Evolutionary conservation across 2,329 filamentous ascomycete genomes (phyloP).

Genomic region (Cladophialophora yegresii): DNA sequence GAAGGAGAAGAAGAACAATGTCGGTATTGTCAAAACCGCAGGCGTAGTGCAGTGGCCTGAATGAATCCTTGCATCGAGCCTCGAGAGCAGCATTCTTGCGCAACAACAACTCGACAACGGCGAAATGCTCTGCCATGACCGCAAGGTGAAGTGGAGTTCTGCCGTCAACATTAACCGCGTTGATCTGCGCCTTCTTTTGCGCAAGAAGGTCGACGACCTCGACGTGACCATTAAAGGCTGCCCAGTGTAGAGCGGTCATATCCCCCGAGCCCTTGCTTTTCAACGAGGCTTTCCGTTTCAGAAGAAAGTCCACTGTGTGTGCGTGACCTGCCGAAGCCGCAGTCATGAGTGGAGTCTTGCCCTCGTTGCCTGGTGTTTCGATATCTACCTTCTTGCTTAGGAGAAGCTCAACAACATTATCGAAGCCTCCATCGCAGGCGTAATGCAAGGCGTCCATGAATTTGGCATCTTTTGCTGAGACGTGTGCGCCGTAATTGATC

Average conservation of each 20-base stretch:
- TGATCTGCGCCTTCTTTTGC: conserved; percentile 10
- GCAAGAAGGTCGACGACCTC: conserved; percentile 9
- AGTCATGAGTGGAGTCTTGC: conserved; percentile 5
- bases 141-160: conserved; percentile 6
- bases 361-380: conserved; percentile 8
- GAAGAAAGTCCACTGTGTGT: conserved; percentile 3
- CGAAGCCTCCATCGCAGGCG: conserved; percentile 2
- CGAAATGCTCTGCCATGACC: conserved; percentile 3
- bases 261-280: conserved; percentile 2
- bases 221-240: conserved; percentile 2
- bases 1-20: conserved; percentile 3
- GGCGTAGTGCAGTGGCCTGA: conserved; percentile 3
- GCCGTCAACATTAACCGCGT: conserved; percentile 2
- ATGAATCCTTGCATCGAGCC: conserved; percentile 1
- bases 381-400: not conserved
- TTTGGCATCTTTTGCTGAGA: conserved; percentile 2
- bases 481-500: not conserved
- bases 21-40: conserved; percentile 9
- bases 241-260: conserved; percentile 8
- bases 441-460: conserved; percentile 7
- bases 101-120: conserved; percentile 4
- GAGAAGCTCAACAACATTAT: conserved; percentile 1
- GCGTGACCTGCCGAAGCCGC: conserved; percentile 7
- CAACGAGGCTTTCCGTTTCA: conserved; percentile 3
- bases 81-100: not conserved